Percentiles rank a stretch among this genome's conserved stretches.
Conservation (phyloP, 2,329 filamentous ascomycete genomes). For the Zasmidium angulare region DNA sequence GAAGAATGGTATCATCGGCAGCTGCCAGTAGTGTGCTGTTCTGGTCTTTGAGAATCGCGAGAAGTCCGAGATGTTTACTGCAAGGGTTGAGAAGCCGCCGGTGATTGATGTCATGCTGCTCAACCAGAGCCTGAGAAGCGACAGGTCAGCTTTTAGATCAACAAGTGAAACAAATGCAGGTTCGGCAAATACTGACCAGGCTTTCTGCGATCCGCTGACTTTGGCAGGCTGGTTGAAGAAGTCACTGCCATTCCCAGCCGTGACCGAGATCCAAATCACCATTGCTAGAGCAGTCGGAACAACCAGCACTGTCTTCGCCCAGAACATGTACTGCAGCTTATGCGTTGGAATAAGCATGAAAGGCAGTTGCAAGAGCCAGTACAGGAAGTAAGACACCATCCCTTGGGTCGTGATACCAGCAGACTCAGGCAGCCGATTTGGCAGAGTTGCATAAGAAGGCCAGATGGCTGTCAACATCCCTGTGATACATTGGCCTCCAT, state of each 20-base stretch:
- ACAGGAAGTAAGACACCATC: conserved; percentile 57
- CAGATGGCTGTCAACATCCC: conserved; percentile 30
- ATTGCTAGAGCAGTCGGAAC: conserved; percentile 31
- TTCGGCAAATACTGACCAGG: conserved; percentile 1
- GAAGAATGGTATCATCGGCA: conserved; percentile 43
- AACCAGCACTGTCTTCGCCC: conserved; percentile 32
- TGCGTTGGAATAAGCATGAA: conserved; percentile 47
- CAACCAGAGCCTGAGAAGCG: conserved; percentile 27
- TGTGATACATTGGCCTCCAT: conserved; percentile 19
- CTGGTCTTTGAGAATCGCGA: conserved; percentile 14
- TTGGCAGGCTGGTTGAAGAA: conserved; percentile 22
- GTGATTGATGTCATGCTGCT: conserved; percentile 51
- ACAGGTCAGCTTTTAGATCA: neutral
- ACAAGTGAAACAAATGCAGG: neutral
- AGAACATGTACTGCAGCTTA: conserved; percentile 29
- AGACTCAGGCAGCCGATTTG: conserved; percentile 39
- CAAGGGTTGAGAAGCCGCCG: conserved; percentile 48
- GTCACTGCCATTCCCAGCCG: conserved; percentile 12
- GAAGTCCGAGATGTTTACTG: conserved; percentile 41
- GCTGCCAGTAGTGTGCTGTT: conserved; percentile 26
- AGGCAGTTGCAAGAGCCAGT: conserved; percentile 55
- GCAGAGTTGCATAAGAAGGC: conserved; percentile 39
- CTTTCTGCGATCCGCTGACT: conserved; percentile 28
- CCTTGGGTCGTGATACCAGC: conserved; percentile 56
- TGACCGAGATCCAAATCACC: conserved; percentile 27